A percentile compares a stretch with the other conserved stretches of the same genome.
phyloP scores from a whole-genome alignment of 306 rosid species.

The Cicer arietinum region DNA sequence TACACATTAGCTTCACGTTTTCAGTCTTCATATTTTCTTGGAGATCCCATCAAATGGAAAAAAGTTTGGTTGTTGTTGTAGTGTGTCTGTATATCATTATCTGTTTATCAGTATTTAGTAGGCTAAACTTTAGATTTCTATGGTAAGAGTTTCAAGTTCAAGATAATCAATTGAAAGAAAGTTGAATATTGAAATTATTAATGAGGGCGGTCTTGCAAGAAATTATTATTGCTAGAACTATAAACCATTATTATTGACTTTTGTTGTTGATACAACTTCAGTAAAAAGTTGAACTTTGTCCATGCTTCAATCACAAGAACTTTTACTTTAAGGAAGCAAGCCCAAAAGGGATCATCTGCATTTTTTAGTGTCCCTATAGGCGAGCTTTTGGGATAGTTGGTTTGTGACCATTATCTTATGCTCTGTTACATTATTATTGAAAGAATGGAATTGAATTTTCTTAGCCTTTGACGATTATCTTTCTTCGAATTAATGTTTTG shows the following conservation, averaged over 20 bases:
- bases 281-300: conserved; percentile 1
- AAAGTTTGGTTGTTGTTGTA: conserved; percentile 28
- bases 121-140: conserved; percentile 23
- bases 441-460: not conserved
- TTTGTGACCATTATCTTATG: not conserved
- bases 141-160: conserved; percentile 14
- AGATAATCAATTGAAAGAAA: conserved; percentile 31
- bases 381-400: conserved; percentile 18
- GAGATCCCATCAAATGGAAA: conserved; percentile 9
- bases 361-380: not conserved
- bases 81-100: conserved; percentile 27
- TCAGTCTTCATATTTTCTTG: conserved; percentile 16
- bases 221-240: conserved; percentile 14
- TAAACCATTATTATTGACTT: conserved; percentile 28
- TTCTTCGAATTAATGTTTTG: conserved; percentile 25
- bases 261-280: not conserved
- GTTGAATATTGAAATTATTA: conserved; percentile 27
- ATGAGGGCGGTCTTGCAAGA: conserved; percentile 7
- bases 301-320: not conserved
- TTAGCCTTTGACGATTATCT: conserved; percentile 6
- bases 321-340: not conserved
- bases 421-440: conserved; percentile 7
- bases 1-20: conserved; percentile 10
- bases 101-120: conserved; percentile 18
- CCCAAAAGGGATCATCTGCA: not conserved